Evolutionary conservation across 139 green algal species (phyloP).

Genomic region (Tetratostichococcus sp.): DNA sequence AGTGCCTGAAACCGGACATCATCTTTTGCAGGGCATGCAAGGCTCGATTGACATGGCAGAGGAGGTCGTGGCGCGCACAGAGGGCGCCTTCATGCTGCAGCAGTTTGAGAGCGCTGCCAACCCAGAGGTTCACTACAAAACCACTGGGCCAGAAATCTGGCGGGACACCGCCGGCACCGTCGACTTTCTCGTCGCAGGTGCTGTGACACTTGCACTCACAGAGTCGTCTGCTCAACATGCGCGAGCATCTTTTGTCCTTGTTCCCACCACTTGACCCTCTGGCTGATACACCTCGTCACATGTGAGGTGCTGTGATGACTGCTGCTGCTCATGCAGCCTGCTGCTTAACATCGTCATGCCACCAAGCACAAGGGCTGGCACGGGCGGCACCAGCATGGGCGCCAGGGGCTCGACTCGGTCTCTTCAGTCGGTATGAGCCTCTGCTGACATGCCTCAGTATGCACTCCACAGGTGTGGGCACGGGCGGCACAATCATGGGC

Average conservation of each 20-base stretch:
- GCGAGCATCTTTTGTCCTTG: too few species aligned
- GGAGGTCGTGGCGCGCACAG: constrained; percentile 74
- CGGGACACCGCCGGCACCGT: constrained; percentile 65
- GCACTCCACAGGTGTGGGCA: constrained; percentile 85
- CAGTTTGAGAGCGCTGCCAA: constrained; percentile 99
- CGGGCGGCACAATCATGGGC: constrained; percentile 95
- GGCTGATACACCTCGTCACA: too few species aligned
- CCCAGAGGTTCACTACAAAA: constrained; percentile 81
- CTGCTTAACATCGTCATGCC: too few species aligned
- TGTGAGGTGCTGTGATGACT: too few species aligned
- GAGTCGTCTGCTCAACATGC: too few species aligned
- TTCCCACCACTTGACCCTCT: too few species aligned
- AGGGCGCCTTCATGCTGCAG: constrained; percentile 88
- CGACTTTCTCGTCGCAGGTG: constrained; percentile 66
- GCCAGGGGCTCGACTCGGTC: background rate
- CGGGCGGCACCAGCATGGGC: too few species aligned
- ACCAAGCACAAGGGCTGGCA: too few species aligned
- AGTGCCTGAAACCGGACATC: too few species aligned
- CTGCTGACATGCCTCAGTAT: too few species aligned
- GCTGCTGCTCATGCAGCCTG: too few species aligned
- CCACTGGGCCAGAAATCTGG: constrained; percentile 95
- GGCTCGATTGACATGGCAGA: constrained; percentile 89
- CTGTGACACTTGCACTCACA: too few species aligned
- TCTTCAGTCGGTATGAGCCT: background rate
- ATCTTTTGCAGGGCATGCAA: constrained; percentile 47